phyloP scores from a whole-genome alignment of 2,329 filamentous ascomycete genomes.

The Diaporthe citriasiana region DNA sequence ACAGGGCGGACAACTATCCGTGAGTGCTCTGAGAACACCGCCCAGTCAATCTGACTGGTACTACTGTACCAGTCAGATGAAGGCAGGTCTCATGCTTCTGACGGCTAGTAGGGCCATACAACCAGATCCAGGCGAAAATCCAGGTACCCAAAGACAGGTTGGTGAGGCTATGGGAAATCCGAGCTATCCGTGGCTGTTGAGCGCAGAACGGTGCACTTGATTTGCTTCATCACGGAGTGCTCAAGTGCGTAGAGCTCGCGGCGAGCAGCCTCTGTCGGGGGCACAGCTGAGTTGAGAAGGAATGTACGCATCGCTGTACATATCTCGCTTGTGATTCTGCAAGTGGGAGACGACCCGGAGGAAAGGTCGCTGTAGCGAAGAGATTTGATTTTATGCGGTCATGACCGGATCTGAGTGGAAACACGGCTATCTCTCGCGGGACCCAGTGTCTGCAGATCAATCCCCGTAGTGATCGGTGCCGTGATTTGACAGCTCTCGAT shows the following conservation, averaged over 20 bases:
- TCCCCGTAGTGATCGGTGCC: constrained; percentile 40
- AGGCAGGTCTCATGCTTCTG: not conserved
- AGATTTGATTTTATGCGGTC: constrained; percentile 39
- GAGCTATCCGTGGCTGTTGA: not conserved
- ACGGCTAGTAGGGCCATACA: not conserved
- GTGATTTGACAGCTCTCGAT: constrained; percentile 42
- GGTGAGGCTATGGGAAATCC: not conserved
- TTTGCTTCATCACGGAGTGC: not conserved
- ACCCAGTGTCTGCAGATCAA: constrained; percentile 39
- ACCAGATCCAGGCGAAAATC: not conserved
- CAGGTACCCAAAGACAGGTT: not conserved
- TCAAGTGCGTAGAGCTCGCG: not conserved
- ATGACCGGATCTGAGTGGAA: constrained; percentile 41
- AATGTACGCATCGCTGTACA: not conserved
- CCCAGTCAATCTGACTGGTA: not conserved
- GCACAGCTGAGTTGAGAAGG: not conserved
- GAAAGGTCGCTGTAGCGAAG: constrained; percentile 21
- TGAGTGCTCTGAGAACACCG: constrained; percentile 2
- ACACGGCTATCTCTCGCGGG: constrained; percentile 41
- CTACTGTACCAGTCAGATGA: not conserved
- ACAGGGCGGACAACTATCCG: constrained; percentile 3
- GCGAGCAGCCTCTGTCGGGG: not conserved
- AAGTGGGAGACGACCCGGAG: constrained; percentile 19
- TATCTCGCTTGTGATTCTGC: constrained; percentile 16
- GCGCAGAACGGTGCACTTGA: not conserved